Conservation (phyloP, 1,139 yeast species). For the Tardiomyces depauwii region DNA sequence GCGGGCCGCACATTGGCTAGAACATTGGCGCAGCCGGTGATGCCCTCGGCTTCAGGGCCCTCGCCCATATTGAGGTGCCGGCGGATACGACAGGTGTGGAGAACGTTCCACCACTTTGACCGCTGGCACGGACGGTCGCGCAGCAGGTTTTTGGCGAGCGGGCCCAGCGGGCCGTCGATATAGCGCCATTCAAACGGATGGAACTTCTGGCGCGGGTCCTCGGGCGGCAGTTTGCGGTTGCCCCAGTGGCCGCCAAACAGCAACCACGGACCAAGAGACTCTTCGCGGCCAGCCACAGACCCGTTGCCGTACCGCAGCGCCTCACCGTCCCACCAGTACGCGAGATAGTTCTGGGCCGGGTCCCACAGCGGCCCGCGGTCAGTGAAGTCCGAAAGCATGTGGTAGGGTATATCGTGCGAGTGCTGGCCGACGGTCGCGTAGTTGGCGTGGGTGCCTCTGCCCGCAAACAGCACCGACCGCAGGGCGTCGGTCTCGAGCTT, state of each 20-base stretch:
- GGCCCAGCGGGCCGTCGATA: slow-evolving; percentile 90
- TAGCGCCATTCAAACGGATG: slow-evolving; percentile 84
- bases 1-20: background rate
- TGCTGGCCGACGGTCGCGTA: slow-evolving; percentile 95
- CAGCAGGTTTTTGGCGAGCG: slow-evolving; percentile 61
- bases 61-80: slow-evolving; percentile 68
- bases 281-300: slow-evolving; percentile 44
- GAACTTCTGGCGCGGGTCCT: slow-evolving; percentile 72
- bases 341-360: slow-evolving; percentile 69
- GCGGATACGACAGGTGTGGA: slow-evolving; percentile 69
- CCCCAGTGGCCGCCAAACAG: slow-evolving; percentile 86
- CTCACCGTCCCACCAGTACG: slow-evolving; percentile 63
- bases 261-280: slow-evolving; percentile 66
- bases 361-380: slow-evolving; percentile 96
- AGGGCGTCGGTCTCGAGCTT: slow-evolving; percentile 37
- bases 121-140: slow-evolving; percentile 71
- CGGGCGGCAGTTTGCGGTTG: slow-evolving; percentile 51
- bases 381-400: slow-evolving; percentile 82
- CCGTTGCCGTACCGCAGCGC: slow-evolving; percentile 31
- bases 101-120: slow-evolving; percentile 71
- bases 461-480: slow-evolving; percentile 74
- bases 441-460: slow-evolving; percentile 95
- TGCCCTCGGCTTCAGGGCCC: slow-evolving; percentile 79
- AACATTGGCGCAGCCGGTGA: slow-evolving; percentile 10
- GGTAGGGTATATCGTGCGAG: slow-evolving; percentile 88